Conservation (phyloP, 2,329 filamentous ascomycete species). For the Fusarium sp. region DNA sequence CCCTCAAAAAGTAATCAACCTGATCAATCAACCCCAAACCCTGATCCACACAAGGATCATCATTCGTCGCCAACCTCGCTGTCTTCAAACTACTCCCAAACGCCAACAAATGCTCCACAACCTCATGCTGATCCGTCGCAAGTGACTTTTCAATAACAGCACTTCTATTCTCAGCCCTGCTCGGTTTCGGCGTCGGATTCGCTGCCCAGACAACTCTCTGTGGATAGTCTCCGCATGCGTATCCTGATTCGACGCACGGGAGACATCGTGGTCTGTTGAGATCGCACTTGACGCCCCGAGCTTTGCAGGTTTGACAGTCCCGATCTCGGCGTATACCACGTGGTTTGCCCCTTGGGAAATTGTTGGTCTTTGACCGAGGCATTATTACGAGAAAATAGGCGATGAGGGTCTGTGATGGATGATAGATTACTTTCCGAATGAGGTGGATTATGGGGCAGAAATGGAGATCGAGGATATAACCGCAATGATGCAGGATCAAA, state of each 20-base stretch:
- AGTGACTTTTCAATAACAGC: background rate
- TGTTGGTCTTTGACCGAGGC: constrained; percentile 3
- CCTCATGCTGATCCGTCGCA: background rate
- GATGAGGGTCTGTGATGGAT: background rate
- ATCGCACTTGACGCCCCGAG: constrained; percentile 41
- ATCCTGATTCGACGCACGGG: constrained; percentile 42
- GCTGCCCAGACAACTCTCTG: constrained; percentile 46
- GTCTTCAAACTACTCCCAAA: constrained; percentile 42
- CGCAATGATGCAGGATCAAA: background rate
- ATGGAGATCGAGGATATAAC: background rate
- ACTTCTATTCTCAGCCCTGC: background rate
- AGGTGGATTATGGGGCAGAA: background rate
- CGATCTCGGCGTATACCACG: constrained; percentile 44
- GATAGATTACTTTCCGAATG: constrained; percentile 21
- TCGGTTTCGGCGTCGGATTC: background rate
- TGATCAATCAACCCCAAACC: constrained; percentile 39
- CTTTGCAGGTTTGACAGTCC: constrained; percentile 42
- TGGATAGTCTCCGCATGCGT: constrained; percentile 46
- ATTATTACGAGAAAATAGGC: background rate
- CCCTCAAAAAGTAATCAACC: constrained; percentile 41
- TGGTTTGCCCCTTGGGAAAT: constrained; percentile 37
- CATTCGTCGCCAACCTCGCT: background rate
- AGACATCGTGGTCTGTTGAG: constrained; percentile 43
- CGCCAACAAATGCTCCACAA: constrained; percentile 28
- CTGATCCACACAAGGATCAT: constrained; percentile 7